Percentiles rank a stretch among this genome's conserved stretches.
These are phyloP conservation scores for Claviceps sp. DNA, from an alignment of 2,329 filamentous ascomycete genomes.

Conservation along the genomic window DNA sequence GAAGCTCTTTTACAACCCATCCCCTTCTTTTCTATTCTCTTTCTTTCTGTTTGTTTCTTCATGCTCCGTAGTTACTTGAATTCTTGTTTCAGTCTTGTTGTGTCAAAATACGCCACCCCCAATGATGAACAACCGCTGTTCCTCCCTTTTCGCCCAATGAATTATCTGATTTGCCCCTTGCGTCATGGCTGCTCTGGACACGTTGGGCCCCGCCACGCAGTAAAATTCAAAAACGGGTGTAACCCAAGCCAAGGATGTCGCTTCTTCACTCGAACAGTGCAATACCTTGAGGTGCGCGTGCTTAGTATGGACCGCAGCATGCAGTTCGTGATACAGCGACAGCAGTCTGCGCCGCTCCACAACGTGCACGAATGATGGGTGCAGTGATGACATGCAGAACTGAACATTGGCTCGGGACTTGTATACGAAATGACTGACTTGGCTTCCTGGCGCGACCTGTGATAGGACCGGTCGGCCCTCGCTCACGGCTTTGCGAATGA, in stretches of 20 bases:
- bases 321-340: constrained; percentile 72
- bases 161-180: constrained; percentile 81
- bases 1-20: too few species aligned
- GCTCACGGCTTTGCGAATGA: constrained; percentile 59
- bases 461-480: constrained; percentile 57
- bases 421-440: constrained; percentile 85
- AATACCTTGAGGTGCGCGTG: constrained; percentile 77
- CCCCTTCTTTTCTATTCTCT: background rate
- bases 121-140: constrained; percentile 91
- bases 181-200: constrained; percentile 52
- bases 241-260: constrained; percentile 76
- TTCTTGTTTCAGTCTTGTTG: too few species aligned
- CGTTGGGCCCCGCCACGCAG: constrained; percentile 72
- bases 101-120: constrained; percentile 73
- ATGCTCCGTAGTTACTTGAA: too few species aligned
- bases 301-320: constrained; percentile 72
- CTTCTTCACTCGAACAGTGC: constrained; percentile 61
- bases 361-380: constrained; percentile 47
- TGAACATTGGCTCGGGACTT: constrained; percentile 92
- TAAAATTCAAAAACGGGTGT: constrained; percentile 90
- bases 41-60: too few species aligned
- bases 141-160: constrained; percentile 82
- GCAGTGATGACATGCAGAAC: constrained; percentile 78
- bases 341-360: constrained; percentile 60
- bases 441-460: constrained; percentile 67